phyloP scores from a whole-genome alignment of 2,329 filamentous ascomycete genomes.

The Diplodia corticola region DNA sequence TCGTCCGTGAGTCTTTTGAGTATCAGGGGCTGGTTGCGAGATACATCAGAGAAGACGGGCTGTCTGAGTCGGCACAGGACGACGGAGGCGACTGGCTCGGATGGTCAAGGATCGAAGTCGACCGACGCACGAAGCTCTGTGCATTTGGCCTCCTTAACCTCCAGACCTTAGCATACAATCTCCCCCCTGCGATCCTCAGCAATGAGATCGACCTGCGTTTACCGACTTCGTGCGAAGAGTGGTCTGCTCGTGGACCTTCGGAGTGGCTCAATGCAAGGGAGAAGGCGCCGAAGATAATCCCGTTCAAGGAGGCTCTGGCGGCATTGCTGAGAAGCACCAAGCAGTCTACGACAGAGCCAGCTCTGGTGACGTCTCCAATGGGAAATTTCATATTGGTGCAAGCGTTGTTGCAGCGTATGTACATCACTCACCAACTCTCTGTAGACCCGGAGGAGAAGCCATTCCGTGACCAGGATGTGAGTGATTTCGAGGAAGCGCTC shows the following conservation, averaged over 20 bases:
- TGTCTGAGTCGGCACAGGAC: background rate
- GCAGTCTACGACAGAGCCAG: constrained; percentile 14
- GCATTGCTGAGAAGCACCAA: constrained; percentile 29
- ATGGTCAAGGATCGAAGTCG: background rate
- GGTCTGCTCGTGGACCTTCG: background rate
- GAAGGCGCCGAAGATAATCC: background rate
- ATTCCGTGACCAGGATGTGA: background rate
- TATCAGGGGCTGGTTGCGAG: constrained; percentile 3
- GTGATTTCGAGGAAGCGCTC: background rate
- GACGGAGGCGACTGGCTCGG: background rate
- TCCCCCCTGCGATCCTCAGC: background rate
- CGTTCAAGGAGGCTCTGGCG: constrained; percentile 31
- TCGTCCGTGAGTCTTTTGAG: constrained; percentile 4
- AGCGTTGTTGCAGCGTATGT: constrained; percentile 5
- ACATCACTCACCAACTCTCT: background rate
- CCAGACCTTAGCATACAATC: background rate
- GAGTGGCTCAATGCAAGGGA: constrained; percentile 24
- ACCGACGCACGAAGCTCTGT: constrained; percentile 10
- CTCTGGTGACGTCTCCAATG: background rate
- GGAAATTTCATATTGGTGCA: constrained; percentile 11
- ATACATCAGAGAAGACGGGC: constrained; percentile 3
- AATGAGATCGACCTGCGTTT: constrained; percentile 1
- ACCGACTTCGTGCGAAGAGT: constrained; percentile 2
- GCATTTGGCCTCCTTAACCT: constrained; percentile 13
- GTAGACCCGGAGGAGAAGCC: constrained; percentile 25